phyloP scores from a whole-genome alignment of 345 rosid species.

The Citrus hindsii region DNA sequence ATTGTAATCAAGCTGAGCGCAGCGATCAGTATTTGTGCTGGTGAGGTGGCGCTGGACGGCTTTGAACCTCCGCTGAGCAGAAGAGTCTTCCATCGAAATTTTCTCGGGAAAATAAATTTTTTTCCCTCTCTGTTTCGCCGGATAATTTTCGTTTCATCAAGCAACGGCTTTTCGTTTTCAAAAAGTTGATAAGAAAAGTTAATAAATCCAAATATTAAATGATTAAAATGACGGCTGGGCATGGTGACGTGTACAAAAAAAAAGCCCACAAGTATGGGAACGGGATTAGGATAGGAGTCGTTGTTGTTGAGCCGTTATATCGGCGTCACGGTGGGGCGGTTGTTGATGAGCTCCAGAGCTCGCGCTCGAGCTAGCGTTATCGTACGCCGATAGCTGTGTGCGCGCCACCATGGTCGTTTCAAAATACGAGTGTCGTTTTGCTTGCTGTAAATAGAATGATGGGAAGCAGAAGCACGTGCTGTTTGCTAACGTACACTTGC shows the following conservation, averaged over 20 bases:
- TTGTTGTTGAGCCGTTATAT: background rate
- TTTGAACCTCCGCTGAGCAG: conserved; percentile 63
- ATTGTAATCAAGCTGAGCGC: conserved; percentile 26
- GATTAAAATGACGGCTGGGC: background rate
- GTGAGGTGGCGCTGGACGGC: conserved; percentile 57
- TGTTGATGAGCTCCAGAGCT: background rate
- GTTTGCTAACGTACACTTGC: background rate
- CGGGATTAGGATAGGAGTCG: background rate
- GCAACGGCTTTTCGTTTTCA: background rate
- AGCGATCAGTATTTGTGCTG: conserved; percentile 17
- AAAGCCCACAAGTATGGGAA: background rate
- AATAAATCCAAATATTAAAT: too few relatives aligned
- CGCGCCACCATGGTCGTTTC: background rate
- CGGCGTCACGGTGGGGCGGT: background rate
- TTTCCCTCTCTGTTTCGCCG: background rate
- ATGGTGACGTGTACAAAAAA: background rate
- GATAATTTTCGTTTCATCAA: background rate
- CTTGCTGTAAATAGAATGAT: background rate
- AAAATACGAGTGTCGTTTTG: background rate
- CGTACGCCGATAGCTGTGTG: background rate
- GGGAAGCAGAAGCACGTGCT: background rate
- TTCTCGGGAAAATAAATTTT: conserved; percentile 3
- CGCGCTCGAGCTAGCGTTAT: background rate
- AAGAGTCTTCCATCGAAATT: conserved; percentile 18
- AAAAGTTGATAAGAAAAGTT: background rate